These are phyloP conservation scores for Cyathus striatus DNA, from an alignment of 768 basidiomycete species.

Conservation along the genomic window DNA sequence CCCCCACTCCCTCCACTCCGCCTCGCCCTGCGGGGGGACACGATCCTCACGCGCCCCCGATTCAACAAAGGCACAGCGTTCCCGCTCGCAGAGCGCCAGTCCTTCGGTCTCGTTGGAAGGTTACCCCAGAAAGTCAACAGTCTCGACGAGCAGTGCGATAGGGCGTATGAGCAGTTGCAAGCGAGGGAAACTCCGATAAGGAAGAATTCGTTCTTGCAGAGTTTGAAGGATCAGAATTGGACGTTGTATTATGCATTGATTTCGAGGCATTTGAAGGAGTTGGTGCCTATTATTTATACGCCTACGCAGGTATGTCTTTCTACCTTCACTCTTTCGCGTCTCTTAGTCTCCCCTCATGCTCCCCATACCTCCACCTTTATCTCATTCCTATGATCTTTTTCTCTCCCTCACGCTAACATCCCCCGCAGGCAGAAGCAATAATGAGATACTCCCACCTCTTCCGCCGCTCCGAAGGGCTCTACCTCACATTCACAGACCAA, in stretches of 20 bases:
- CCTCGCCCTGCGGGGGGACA: slow-evolving; percentile 56
- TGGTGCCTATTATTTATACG: slow-evolving; percentile 75
- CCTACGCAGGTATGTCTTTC: slow-evolving; percentile 59
- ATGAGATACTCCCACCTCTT: slow-evolving; percentile 82
- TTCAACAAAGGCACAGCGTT: slow-evolving; percentile 85
- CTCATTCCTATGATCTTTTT: no score
- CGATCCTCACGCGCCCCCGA: slow-evolving; percentile 57
- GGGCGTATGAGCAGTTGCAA: slow-evolving; percentile 66
- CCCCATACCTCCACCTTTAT: no score
- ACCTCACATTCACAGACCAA: slow-evolving; percentile 53
- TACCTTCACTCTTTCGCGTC: no score
- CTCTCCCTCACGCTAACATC: no score
- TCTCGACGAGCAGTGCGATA: slow-evolving; percentile 69
- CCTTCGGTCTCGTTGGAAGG: slow-evolving; percentile 56
- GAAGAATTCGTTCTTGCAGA: slow-evolving; percentile 76
- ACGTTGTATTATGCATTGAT: slow-evolving; percentile 74
- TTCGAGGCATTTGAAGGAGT: slow-evolving; percentile 50
- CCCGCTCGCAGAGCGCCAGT: slow-evolving; percentile 57
- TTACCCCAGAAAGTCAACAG: slow-evolving; percentile 50
- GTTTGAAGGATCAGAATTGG: slow-evolving; percentile 76
- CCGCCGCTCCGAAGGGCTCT: slow-evolving; percentile 74
- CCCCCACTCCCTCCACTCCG: slow-evolving; percentile 16
- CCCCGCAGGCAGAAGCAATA: slow-evolving; percentile 78
- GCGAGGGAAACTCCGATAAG: slow-evolving; percentile 26
- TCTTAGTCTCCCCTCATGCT: no score